These are phyloP conservation scores for Westerdykella aurantiaca DNA, from an alignment of 2,329 filamentous ascomycete species.

Conservation along the genomic window DNA sequence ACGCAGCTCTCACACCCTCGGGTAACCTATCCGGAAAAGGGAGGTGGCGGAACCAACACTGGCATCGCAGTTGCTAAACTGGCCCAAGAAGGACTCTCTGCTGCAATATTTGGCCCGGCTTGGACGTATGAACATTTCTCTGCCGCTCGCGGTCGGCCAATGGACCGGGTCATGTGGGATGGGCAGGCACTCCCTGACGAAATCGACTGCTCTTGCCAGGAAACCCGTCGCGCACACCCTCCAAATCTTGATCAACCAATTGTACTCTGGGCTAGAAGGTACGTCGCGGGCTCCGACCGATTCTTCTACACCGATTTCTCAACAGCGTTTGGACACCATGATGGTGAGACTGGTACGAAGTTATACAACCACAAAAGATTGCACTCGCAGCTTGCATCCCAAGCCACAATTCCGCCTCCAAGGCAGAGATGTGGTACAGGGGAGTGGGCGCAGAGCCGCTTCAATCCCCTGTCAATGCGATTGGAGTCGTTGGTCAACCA, in stretches of 20 bases:
- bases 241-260: slow-evolving; percentile 22
- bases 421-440: background rate
- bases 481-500: slow-evolving; percentile 9
- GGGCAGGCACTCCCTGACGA: slow-evolving; percentile 21
- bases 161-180: slow-evolving; percentile 36
- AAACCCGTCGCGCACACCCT: slow-evolving; percentile 14
- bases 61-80: slow-evolving; percentile 38
- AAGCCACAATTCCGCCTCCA: slow-evolving; percentile 28
- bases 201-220: slow-evolving; percentile 32
- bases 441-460: background rate
- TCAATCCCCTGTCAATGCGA: slow-evolving; percentile 10
- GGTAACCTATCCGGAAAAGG: slow-evolving; percentile 34
- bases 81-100: slow-evolving; percentile 31
- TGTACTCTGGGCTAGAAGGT: slow-evolving; percentile 21
- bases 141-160: slow-evolving; percentile 13
- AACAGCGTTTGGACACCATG: slow-evolving; percentile 24
- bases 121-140: slow-evolving; percentile 45
- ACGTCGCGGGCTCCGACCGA: slow-evolving; percentile 28
- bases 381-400: slow-evolving; percentile 29
- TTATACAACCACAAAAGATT: slow-evolving; percentile 13
- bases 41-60: slow-evolving; percentile 40
- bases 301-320: slow-evolving; percentile 39
- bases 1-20: slow-evolving; percentile 23
- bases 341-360: slow-evolving; percentile 5
- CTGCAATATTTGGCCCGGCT: slow-evolving; percentile 43